A percentile compares a stretch with the other conserved stretches of the same genome.
phyloP scores from a whole-genome alignment of 352 stramenopile genomes.

The Achlya hypogyna region DNA sequence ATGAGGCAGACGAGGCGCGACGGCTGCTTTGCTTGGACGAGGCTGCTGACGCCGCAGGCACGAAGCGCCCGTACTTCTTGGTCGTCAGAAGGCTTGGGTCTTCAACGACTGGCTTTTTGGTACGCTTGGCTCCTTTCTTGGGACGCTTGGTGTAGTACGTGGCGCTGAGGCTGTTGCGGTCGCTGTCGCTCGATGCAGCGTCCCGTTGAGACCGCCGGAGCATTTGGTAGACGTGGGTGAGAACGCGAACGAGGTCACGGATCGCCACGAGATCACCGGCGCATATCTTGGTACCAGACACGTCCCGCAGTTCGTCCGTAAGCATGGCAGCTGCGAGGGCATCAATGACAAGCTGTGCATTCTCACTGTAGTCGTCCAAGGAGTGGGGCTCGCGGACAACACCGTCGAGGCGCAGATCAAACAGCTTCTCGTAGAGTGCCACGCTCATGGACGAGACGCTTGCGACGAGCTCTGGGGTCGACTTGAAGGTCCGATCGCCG shows the following conservation, averaged over 20 bases:
- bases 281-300: slow-evolving; percentile 51
- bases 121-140: not conserved
- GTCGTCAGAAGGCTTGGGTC: slow-evolving; percentile 24
- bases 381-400: slow-evolving; percentile 54
- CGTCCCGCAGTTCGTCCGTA: slow-evolving; percentile 42
- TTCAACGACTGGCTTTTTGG: not conserved
- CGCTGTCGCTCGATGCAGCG: not conserved
- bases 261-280: slow-evolving; percentile 45
- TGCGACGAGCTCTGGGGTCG: slow-evolving; percentile 65
- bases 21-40: not conserved
- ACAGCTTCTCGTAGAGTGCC: slow-evolving; percentile 86
- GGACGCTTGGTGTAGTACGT: slow-evolving; percentile 12
- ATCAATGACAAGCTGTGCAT: slow-evolving; percentile 80
- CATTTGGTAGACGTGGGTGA: slow-evolving; percentile 47
- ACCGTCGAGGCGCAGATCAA: slow-evolving; percentile 68
- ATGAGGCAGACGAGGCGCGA: not conserved
- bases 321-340: slow-evolving; percentile 60
- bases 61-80: slow-evolving; percentile 24
- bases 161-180: not conserved
- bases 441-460: slow-evolving; percentile 88
- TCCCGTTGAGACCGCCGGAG: slow-evolving; percentile 31
- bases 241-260: slow-evolving; percentile 37
- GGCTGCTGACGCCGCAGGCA: slow-evolving; percentile 1
- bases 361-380: slow-evolving; percentile 71
- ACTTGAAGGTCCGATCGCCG: slow-evolving; percentile 63